Percentiles rank a stretch among this genome's conserved stretches.
Conservation (phyloP, 2,329 filamentous ascomycete genomes). For the Fusarium hainanense region DNA sequence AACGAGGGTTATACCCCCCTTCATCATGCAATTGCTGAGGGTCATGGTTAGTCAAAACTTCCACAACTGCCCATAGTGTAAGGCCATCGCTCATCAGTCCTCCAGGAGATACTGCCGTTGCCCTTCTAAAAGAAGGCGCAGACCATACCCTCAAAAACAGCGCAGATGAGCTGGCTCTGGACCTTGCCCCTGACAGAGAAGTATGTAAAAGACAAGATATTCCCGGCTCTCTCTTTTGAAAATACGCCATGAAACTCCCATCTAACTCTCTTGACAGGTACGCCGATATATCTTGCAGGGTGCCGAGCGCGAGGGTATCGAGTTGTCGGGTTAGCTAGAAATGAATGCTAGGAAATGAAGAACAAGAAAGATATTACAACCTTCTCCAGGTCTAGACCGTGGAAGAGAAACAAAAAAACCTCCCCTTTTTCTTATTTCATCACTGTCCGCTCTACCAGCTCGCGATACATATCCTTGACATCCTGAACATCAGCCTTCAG, state of each 20-base stretch:
- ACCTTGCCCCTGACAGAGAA: conserved; percentile 87
- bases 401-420: neutral
- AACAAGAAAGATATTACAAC: conserved; percentile 15
- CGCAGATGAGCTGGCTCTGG: conserved; percentile 77
- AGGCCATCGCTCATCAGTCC: neutral
- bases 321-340: conserved; percentile 53
- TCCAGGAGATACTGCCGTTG: conserved; percentile 80
- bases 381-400: conserved; percentile 10
- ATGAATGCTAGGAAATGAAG: conserved; percentile 34
- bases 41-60: conserved; percentile 64
- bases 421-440: conserved; percentile 65
- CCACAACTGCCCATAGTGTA: neutral
- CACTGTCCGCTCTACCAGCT: conserved; percentile 87
- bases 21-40: conserved; percentile 86
- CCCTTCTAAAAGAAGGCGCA: conserved; percentile 85
- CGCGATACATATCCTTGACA: conserved; percentile 95
- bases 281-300: conserved; percentile 79
- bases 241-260: conserved; percentile 14
- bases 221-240: neutral
- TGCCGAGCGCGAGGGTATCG: conserved; percentile 87
- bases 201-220: conserved; percentile 58
- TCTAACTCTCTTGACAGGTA: conserved; percentile 62
- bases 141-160: conserved; percentile 81
- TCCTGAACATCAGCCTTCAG: conserved; percentile 88
- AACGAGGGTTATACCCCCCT: conserved; percentile 85